Evolutionary conservation across 805 yeast species (phyloP).

Genomic region (Lachancea kluyveri): DNA sequence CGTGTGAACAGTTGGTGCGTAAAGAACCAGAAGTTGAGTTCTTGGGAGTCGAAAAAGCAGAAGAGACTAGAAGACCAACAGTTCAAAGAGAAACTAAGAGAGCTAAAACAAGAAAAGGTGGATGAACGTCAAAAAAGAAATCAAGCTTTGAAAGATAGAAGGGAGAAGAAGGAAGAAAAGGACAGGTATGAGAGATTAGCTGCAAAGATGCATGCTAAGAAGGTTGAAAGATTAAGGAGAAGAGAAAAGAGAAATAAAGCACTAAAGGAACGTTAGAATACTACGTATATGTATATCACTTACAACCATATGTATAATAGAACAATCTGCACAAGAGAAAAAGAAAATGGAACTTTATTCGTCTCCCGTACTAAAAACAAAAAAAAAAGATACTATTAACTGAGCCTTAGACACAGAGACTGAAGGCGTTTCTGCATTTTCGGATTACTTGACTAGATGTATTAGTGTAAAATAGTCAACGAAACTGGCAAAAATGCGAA

Average conservation of each 20-base stretch:
- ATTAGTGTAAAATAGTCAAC: too few species aligned
- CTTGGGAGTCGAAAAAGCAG: constrained; percentile 64
- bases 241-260: constrained; percentile 93
- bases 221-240: constrained; percentile 81
- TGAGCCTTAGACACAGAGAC: too few species aligned
- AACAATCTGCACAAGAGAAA: neutral
- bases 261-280: constrained; percentile 86
- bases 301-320: too few species aligned
- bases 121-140: constrained; percentile 47
- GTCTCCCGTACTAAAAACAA: too few species aligned
- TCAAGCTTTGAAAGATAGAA: constrained; percentile 60
- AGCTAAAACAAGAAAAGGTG: constrained; percentile 73
- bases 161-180: constrained; percentile 77
- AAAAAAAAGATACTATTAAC: too few species aligned
- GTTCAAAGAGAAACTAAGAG: constrained; percentile 61
- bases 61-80: constrained; percentile 61
- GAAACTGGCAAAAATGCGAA: constrained; percentile 48
- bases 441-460: too few species aligned
- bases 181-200: constrained; percentile 84
- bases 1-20: constrained; percentile 59
- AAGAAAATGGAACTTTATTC: neutral
- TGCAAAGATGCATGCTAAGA: constrained; percentile 84
- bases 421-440: too few species aligned
- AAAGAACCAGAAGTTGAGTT: constrained; percentile 34
- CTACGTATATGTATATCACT: too few species aligned